Evolutionary conservation across 2,329 filamentous ascomycete species (phyloP).

Genomic region (Ophiostoma pallidulum): DNA sequence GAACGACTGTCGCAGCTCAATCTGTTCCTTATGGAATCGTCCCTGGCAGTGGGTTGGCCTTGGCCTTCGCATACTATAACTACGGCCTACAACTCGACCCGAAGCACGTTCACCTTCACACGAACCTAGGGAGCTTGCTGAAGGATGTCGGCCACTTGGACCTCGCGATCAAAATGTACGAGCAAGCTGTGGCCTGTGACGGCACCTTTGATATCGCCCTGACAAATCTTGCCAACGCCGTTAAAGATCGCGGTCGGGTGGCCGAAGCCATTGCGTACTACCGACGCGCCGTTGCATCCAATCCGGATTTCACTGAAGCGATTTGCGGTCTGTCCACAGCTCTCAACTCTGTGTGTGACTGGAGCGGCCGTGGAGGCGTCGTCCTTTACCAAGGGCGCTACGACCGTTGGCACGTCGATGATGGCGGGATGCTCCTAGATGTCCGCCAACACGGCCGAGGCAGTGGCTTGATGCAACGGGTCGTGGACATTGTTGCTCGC

Average conservation of each 20-base stretch:
- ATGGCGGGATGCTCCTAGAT: constrained; percentile 72
- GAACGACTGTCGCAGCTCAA: constrained; percentile 20
- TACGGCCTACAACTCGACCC: constrained; percentile 82
- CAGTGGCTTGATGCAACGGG: constrained; percentile 79
- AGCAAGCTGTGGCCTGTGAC: constrained; percentile 85
- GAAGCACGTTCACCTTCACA: constrained; percentile 91
- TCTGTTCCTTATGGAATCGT: constrained; percentile 61
- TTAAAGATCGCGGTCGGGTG: constrained; percentile 91
- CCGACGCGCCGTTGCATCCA: constrained; percentile 78
- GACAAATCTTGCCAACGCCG: constrained; percentile 92
- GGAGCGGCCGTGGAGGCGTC: constrained; percentile 81
- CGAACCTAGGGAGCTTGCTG: constrained; percentile 85
- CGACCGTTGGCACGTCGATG: constrained; percentile 91
- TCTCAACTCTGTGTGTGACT: constrained; percentile 92
- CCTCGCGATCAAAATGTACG: constrained; percentile 92
- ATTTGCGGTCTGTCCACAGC: constrained; percentile 93
- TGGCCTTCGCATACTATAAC: constrained; percentile 90
- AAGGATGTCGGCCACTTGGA: constrained; percentile 94
- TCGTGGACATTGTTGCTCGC: constrained; percentile 81
- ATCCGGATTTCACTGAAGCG: constrained; percentile 91
- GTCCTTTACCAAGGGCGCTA: constrained; percentile 61
- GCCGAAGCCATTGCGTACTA: constrained; percentile 90
- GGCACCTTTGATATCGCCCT: constrained; percentile 93
- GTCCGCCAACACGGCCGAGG: constrained; percentile 49
- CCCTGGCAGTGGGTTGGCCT: constrained; percentile 75